A percentile compares a stretch with the other conserved stretches of the same genome.
Evolutionary conservation across 1,139 yeast genomes (phyloP).

Genomic region (Zygosaccharomyces sapae): DNA sequence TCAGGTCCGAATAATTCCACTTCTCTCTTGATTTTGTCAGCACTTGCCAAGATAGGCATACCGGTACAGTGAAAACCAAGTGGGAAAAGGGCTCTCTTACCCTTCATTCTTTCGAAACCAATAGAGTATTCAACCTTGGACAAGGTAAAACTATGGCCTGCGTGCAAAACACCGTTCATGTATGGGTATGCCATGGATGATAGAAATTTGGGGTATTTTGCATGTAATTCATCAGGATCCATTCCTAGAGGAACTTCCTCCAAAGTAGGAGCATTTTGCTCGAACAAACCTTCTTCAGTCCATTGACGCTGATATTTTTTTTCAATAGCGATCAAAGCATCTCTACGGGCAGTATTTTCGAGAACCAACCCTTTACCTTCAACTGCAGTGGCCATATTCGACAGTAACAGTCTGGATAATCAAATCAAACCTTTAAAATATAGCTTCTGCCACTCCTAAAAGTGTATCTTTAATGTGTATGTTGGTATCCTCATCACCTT

Average conservation of each 20-base stretch:
- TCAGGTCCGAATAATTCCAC: conserved; percentile 84
- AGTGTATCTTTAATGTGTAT: background rate
- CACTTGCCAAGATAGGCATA: conserved; percentile 96
- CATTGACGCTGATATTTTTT: conserved; percentile 83
- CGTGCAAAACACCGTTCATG: conserved; percentile 98
- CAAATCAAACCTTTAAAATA: background rate
- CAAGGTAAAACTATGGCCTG: conserved; percentile 94
- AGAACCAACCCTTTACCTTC: conserved; percentile 35
- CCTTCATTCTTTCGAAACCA: conserved; percentile 93
- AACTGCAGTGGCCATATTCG: conserved; percentile 22
- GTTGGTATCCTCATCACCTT: background rate
- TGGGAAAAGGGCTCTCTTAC: conserved; percentile 90
- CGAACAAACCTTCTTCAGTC: conserved; percentile 81
- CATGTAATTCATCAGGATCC: conserved; percentile 63
- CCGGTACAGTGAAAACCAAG: conserved; percentile 99
- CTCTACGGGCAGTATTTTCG: conserved; percentile 79
- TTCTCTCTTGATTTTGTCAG: conserved; percentile 92
- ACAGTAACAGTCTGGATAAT: background rate
- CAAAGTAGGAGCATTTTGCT: conserved; percentile 77
- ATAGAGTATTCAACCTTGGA: conserved; percentile 92
- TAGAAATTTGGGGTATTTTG: conserved; percentile 79
- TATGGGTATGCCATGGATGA: conserved; percentile 98
- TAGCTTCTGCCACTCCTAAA: background rate
- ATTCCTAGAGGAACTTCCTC: conserved; percentile 60
- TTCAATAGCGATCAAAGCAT: conserved; percentile 83